These are phyloP conservation scores for Cenchrus purpureus DNA, from an alignment of 176 grass and related monocot genomes.

Conservation along the genomic window DNA sequence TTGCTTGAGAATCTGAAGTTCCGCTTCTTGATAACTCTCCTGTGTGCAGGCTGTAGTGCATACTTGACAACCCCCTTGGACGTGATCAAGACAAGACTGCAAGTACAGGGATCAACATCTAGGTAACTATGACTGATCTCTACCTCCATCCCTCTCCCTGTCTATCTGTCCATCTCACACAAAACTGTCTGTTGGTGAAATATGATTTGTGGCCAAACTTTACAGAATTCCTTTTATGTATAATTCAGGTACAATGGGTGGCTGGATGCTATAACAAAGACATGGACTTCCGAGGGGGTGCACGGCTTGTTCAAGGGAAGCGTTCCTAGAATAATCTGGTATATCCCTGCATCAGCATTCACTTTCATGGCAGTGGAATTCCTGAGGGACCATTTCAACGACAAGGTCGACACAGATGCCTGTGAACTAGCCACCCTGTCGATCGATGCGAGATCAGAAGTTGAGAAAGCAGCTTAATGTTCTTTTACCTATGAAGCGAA, in stretches of 20 bases:
- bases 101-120: slow-evolving; percentile 86
- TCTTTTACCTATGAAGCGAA: background rate
- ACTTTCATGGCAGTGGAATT: slow-evolving; percentile 98
- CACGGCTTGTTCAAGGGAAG: slow-evolving; percentile 90
- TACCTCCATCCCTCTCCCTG: background rate
- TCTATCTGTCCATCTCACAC: background rate
- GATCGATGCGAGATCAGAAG: slow-evolving; percentile 56
- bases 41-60: slow-evolving; percentile 73
- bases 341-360: slow-evolving; percentile 88
- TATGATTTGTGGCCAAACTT: background rate
- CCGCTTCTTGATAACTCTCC: slow-evolving; percentile 2
- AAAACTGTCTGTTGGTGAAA: background rate
- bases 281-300: slow-evolving; percentile 72
- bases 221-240: slow-evolving; percentile 12
- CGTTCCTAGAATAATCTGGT: slow-evolving; percentile 86
- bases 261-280: slow-evolving; percentile 85
- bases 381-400: slow-evolving; percentile 85
- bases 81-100: slow-evolving; percentile 90
- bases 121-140: slow-evolving; percentile 44
- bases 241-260: slow-evolving; percentile 79
- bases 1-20: slow-evolving; percentile 12
- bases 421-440: slow-evolving; percentile 45
- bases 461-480: slow-evolving; percentile 48
- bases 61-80: slow-evolving; percentile 86
- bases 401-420: slow-evolving; percentile 46